Conservation (phyloP, 2,329 filamentous ascomycete species). For the Ustulina deusta region DNA sequence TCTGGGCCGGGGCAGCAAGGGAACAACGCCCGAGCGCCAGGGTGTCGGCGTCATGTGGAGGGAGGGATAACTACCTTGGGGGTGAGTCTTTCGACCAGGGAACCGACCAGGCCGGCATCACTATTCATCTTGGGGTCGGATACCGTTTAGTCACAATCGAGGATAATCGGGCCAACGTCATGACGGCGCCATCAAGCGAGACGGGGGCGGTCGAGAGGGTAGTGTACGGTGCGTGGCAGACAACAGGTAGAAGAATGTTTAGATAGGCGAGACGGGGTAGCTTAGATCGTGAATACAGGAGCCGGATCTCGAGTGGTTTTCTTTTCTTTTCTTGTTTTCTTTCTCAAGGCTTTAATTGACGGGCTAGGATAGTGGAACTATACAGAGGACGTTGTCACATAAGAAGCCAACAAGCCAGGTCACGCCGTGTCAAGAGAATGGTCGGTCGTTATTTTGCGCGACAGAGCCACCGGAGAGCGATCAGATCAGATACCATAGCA, state of each 20-base stretch:
- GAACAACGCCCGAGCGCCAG: neutral
- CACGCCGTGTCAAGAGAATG: neutral
- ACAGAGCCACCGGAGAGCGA: slow-evolving; percentile 32
- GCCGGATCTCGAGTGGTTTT: slow-evolving; percentile 8
- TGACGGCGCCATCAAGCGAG: slow-evolving; percentile 51
- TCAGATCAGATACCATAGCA: slow-evolving; percentile 27
- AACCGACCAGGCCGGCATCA: slow-evolving; percentile 70
- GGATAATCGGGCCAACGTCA: slow-evolving; percentile 49
- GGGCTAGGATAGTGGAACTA: neutral
- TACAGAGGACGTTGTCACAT: slow-evolving; percentile 1
- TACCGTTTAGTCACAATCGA: slow-evolving; percentile 50
- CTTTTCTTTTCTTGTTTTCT: slow-evolving; percentile 2
- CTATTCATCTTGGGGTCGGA: slow-evolving; percentile 64
- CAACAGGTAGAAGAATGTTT: slow-evolving; percentile 3
- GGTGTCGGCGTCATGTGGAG: slow-evolving; percentile 1
- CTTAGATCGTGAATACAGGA: slow-evolving; percentile 16
- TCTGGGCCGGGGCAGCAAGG: neutral
- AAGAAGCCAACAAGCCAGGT: neutral
- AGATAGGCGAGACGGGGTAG: slow-evolving; percentile 3
- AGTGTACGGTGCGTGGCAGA: slow-evolving; percentile 13
- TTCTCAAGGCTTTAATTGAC: neutral
- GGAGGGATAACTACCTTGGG: slow-evolving; percentile 63
- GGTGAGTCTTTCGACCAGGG: slow-evolving; percentile 71
- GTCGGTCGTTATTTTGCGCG: slow-evolving; percentile 19
- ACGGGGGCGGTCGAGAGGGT: slow-evolving; percentile 15